These are phyloP conservation scores for Scheffersomyces stipitis DNA, from an alignment of 805 yeast species.

Conservation along the genomic window DNA sequence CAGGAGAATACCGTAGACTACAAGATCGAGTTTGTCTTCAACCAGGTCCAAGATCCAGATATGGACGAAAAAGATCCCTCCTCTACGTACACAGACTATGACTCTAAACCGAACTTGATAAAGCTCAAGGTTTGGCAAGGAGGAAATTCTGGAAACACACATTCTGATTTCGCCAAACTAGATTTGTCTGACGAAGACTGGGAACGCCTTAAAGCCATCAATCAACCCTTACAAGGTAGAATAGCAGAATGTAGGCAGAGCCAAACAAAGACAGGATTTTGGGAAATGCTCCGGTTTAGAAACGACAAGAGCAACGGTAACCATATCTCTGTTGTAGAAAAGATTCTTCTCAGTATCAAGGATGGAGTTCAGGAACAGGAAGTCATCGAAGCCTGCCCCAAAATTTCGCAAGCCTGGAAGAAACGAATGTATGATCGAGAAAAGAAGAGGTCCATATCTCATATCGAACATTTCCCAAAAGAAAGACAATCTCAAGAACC, in stretches of 20 bases:
- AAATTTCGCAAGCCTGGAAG: constrained; percentile 63
- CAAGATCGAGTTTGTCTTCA: constrained; percentile 63
- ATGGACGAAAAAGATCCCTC: constrained; percentile 66
- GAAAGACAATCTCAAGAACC: constrained; percentile 2
- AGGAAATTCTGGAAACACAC: constrained; percentile 39
- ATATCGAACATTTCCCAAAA: constrained; percentile 3
- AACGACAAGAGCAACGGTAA: constrained; percentile 92
- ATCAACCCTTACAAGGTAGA: constrained; percentile 85
- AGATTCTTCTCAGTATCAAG: constrained; percentile 77
- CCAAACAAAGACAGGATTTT: constrained; percentile 52
- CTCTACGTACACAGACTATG: constrained; percentile 77
- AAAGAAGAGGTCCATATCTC: constrained; percentile 16
- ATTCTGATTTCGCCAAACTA: constrained; percentile 67
- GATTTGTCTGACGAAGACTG: constrained; percentile 71
- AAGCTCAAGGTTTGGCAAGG: constrained; percentile 81
- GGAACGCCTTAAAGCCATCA: constrained; percentile 65
- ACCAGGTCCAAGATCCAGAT: constrained; percentile 58
- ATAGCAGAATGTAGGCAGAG: constrained; percentile 82
- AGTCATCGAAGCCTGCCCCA: constrained; percentile 54
- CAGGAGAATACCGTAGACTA: constrained; percentile 94
- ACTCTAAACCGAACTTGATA: constrained; percentile 64
- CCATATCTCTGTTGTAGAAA: constrained; percentile 76
- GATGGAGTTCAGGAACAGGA: constrained; percentile 86
- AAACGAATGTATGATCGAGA: constrained; percentile 47
- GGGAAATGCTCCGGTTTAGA: constrained; percentile 87